Conservation (phyloP, 2,329 filamentous ascomycete genomes). For the Monosporascus sp. region DNA sequence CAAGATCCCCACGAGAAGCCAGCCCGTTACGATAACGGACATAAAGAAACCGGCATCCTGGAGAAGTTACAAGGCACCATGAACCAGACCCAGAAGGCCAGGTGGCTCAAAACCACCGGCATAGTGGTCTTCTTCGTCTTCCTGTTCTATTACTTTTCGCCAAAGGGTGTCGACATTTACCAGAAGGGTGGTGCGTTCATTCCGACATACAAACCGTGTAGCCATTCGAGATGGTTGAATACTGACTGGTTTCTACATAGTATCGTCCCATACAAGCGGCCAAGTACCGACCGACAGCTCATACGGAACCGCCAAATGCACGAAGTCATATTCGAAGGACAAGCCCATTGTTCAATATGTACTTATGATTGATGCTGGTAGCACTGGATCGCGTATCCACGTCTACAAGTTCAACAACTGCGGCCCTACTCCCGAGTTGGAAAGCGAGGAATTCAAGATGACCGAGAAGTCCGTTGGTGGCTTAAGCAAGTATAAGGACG, state of each 20-base stretch:
- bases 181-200: conserved; percentile 38
- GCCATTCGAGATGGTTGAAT: background rate
- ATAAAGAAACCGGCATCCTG: conserved; percentile 43
- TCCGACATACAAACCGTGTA: background rate
- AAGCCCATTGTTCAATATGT: conserved; percentile 97
- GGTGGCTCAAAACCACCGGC: conserved; percentile 61
- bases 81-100: conserved; percentile 60
- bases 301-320: conserved; percentile 69
- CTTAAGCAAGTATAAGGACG: conserved; percentile 79
- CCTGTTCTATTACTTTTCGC: conserved; percentile 60
- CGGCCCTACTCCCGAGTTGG: conserved; percentile 88
- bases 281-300: conserved; percentile 56
- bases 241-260: conserved; percentile 15
- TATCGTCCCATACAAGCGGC: conserved; percentile 31
- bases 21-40: conserved; percentile 50
- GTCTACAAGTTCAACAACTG: conserved; percentile 99
- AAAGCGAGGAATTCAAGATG: conserved; percentile 89
- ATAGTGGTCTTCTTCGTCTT: conserved; percentile 56
- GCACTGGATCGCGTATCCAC: conserved; percentile 95
- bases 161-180: conserved; percentile 51
- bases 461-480: conserved; percentile 81
- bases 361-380: conserved; percentile 97
- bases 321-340: conserved; percentile 74
- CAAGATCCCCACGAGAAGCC: conserved; percentile 63
- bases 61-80: conserved; percentile 55